These are phyloP conservation scores for Prillingera fragicola DNA, from an alignment of 1,284 basidiomycete species.

Conservation along the genomic window DNA sequence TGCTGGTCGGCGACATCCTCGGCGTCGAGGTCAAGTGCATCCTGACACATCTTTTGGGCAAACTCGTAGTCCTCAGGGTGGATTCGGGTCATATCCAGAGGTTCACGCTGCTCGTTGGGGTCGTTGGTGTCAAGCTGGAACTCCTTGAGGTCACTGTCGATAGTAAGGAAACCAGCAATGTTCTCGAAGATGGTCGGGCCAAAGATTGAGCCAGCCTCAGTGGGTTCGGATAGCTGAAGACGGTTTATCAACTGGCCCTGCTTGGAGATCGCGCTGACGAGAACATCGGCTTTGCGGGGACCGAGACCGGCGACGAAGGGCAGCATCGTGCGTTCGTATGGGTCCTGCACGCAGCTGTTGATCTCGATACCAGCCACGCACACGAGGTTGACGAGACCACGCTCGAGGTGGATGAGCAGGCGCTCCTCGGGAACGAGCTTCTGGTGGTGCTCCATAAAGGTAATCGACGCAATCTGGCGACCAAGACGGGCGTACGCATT, in stretches of 20 bases:
- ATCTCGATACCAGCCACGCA: slow-evolving; percentile 94
- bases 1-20: slow-evolving; percentile 88
- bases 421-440: slow-evolving; percentile 72
- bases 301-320: slow-evolving; percentile 92
- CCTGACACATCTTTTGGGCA: slow-evolving; percentile 97
- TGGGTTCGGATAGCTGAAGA: slow-evolving; percentile 68
- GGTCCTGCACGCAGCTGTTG: slow-evolving; percentile 79
- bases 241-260: slow-evolving; percentile 73
- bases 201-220: too few relatives aligned
- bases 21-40: slow-evolving; percentile 90
- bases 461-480: slow-evolving; percentile 69
- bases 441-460: slow-evolving; percentile 77
- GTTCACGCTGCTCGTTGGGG: slow-evolving; percentile 65
- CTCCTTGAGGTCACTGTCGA: slow-evolving; percentile 64
- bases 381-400: slow-evolving; percentile 79
- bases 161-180: slow-evolving; percentile 82
- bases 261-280: slow-evolving; percentile 73
- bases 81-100: slow-evolving; percentile 90
- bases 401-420: slow-evolving; percentile 73
- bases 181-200: slow-evolving; percentile 87
- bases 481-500: slow-evolving; percentile 89
- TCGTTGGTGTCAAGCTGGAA: slow-evolving; percentile 49
- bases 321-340: slow-evolving; percentile 80
- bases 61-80: slow-evolving; percentile 98
- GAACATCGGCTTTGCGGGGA: slow-evolving; percentile 82